These are phyloP conservation scores for Ceratocystis cubensis DNA, from an alignment of 2,329 filamentous ascomycete species.

Conservation along the genomic window DNA sequence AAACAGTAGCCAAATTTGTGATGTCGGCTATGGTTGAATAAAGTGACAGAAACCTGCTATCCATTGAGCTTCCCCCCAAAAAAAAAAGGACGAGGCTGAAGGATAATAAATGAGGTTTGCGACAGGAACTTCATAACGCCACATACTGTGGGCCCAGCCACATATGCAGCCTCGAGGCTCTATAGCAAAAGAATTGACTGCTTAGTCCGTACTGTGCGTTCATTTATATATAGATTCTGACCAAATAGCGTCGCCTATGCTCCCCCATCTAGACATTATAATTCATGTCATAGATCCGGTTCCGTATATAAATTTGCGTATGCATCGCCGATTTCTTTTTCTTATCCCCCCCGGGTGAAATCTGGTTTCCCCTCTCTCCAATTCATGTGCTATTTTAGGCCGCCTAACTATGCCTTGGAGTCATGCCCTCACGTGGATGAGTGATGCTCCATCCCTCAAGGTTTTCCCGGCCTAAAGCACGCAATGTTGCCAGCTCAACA, in stretches of 20 bases:
- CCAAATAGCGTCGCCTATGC: no score
- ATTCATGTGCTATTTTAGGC: no score
- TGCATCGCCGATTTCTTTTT: no score
- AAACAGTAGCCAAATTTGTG: background rate
- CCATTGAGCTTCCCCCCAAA: background rate
- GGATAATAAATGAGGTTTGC: background rate
- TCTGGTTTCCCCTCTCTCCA: no score
- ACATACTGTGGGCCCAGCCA: background rate
- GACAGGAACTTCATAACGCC: background rate
- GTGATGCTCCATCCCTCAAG: conserved; percentile 42
- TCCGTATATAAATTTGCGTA: no score
- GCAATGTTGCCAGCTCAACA: conserved; percentile 44
- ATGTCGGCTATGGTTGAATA: background rate
- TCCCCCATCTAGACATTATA: no score
- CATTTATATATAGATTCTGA: no score
- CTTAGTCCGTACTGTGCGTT: no score
- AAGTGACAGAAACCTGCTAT: background rate
- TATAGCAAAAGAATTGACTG: no score
- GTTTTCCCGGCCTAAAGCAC: conserved; percentile 35
- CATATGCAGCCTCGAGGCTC: background rate
- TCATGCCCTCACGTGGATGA: conserved; percentile 36
- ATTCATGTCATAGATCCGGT: no score
- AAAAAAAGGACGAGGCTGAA: conserved; percentile 7
- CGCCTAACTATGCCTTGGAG: conserved; percentile 27
- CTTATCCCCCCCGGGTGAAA: no score